Conservation (phyloP, 2,329 filamentous ascomycete genomes). For the Scorias spongiosa region DNA sequence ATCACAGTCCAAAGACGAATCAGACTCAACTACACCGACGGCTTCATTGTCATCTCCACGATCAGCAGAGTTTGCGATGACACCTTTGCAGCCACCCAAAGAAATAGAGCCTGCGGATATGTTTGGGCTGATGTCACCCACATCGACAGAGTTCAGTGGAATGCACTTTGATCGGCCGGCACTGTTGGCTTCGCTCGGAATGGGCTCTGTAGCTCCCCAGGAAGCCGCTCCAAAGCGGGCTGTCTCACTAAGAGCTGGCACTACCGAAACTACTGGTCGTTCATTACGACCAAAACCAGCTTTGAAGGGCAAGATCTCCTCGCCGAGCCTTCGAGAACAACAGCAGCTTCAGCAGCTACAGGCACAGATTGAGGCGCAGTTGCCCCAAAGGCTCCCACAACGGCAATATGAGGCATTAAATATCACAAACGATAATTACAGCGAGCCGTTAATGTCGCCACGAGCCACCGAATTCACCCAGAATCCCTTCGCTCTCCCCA, state of each 20-base stretch:
- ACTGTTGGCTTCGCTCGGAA: conserved; percentile 20
- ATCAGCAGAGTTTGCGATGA: conserved; percentile 22
- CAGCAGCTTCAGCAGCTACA: conserved; percentile 18
- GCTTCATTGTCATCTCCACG: conserved; percentile 23
- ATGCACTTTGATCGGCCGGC: conserved; percentile 21
- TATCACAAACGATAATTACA: background rate
- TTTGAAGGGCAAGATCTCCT: conserved; percentile 18
- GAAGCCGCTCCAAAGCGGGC: conserved; percentile 11
- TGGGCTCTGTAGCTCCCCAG: conserved; percentile 18
- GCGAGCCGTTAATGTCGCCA: conserved; percentile 51
- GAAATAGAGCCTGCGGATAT: conserved; percentile 20
- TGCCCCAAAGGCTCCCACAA: conserved; percentile 5
- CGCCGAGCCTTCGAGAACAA: conserved; percentile 19
- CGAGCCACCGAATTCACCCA: conserved; percentile 58
- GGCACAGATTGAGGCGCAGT: conserved; percentile 15
- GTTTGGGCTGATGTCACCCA: conserved; percentile 26
- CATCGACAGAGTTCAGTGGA: conserved; percentile 25
- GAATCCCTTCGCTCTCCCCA: conserved; percentile 41
- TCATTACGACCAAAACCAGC: conserved; percentile 1
- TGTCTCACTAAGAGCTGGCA: conserved; percentile 6
- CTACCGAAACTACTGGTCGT: background rate
- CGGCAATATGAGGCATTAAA: background rate
- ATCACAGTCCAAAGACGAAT: conserved; percentile 2
- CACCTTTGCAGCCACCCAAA: conserved; percentile 16
- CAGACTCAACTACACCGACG: conserved; percentile 9